Percentiles rank a stretch among this genome's conserved stretches.
Evolutionary conservation across 164 flowering plant species (phyloP).

Genomic region (Saururus chinensis): DNA sequence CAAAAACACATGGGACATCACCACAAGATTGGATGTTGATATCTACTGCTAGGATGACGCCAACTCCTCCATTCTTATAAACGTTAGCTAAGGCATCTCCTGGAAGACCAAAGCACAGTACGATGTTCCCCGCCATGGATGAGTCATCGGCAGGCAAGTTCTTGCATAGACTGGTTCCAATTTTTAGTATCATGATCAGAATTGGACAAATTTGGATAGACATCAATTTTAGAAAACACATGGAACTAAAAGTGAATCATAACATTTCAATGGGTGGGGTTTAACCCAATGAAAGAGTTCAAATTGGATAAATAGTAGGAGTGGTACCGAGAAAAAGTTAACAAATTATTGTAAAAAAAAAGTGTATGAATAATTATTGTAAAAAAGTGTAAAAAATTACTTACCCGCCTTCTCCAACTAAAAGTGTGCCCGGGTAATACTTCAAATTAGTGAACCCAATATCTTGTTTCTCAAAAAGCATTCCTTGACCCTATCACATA

Average conservation of each 20-base stretch:
- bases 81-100: no score
- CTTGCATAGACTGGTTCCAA: not conserved
- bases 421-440: not conserved
- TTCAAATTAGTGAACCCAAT: not conserved
- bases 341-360: no score
- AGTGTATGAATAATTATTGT: no score
- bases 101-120: not conserved
- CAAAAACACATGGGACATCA: not conserved
- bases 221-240: no score
- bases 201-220: no score
- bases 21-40: not conserved
- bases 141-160: not conserved
- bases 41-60: not conserved
- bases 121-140: not conserved
- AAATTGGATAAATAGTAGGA: no score
- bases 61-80: not conserved
- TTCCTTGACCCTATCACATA: constrained; percentile 9
- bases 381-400: no score
- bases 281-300: no score
- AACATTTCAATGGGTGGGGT: no score
- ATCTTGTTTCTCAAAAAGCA: not conserved
- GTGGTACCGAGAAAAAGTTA: no score
- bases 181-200: no score
- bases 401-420: not conserved
- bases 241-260: no score